Evolutionary conservation across 352 stramenopile species (phyloP), one percentile per base, ranked within the genome.

Genomic region (Phytophthora litchii): DNA sequence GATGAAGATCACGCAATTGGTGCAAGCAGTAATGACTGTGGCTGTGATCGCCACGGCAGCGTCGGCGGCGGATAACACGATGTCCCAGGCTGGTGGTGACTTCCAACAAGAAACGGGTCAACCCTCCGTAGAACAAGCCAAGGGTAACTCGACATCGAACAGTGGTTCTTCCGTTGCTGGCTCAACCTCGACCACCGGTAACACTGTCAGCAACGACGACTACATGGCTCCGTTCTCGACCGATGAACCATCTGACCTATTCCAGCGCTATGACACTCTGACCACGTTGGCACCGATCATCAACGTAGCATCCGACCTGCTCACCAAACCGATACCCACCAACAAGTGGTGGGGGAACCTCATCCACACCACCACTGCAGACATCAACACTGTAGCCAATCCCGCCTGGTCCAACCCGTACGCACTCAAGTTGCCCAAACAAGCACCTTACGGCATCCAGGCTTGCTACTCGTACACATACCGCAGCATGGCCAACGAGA

Each of bases 281-380:
- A 66, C 60, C n/a, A 74, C 52, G 31, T 43, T 91, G 25, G 78
- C 81, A 6, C 81, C 81, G n/a, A 78, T 88, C 64, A 70, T 88
- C 52, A 88, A 89, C 52, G 68, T 88, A 42, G 78, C 74, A 19
- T 34, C 60, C 20, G 73, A 86, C 2, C 53, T 87, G 42, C 59
- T 91, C 42, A 62, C 60, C 2, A 8, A 67, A 32, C 60, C 84
- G 3, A 70, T 94, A n/a, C 84, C 84, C 47, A 94, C 82, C 13
- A 94, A 94, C 74, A 85, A 89, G 49, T 94, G 84, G 84, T 94
- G 84, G 84, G 82, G 78, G 9, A 94, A 92, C 64, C 67, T 91
- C 43, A 88, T 94, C 52, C 70, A 85, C 67, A 78, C 72, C 31
- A 80, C 67, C 13, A 60, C 38, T n/a, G 66, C 74, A 38, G 69